phyloP scores from a whole-genome alignment of 495 filamentous ascomycete species.

The Podospora didyma region DNA sequence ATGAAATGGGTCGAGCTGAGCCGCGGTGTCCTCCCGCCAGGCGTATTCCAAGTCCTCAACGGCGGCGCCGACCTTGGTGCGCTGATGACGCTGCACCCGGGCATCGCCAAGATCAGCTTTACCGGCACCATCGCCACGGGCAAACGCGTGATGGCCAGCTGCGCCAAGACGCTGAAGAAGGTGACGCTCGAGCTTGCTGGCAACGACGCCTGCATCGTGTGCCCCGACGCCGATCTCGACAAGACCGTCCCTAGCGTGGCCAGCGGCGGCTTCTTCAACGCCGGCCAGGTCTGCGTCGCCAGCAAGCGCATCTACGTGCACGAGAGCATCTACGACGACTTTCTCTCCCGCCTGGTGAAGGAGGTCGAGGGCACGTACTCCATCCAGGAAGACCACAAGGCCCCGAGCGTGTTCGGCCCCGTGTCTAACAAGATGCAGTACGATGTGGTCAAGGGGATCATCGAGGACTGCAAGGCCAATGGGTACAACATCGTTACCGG shows the following conservation, averaged over 20 bases:
- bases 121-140: slow-evolving; percentile 64
- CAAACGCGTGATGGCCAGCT: slow-evolving; percentile 58
- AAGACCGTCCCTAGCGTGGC: slow-evolving; percentile 49
- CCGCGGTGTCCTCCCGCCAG: slow-evolving; percentile 57
- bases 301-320: slow-evolving; percentile 68
- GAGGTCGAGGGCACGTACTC: slow-evolving; percentile 48
- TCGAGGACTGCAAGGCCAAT: slow-evolving; percentile 40
- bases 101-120: slow-evolving; percentile 65
- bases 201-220: slow-evolving; percentile 65
- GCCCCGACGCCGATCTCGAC: slow-evolving; percentile 61
- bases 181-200: slow-evolving; percentile 54
- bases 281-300: slow-evolving; percentile 51
- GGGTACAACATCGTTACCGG: slow-evolving; percentile 41
- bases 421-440: slow-evolving; percentile 60
- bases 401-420: slow-evolving; percentile 47
- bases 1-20: slow-evolving; percentile 62
- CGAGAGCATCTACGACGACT: slow-evolving; percentile 60
- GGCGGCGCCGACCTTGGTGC: slow-evolving; percentile 64
- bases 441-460: slow-evolving; percentile 46
- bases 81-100: slow-evolving; percentile 51
- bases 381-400: slow-evolving; percentile 42
- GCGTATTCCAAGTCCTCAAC: slow-evolving; percentile 63
- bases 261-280: slow-evolving; percentile 55
- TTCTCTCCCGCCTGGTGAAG: slow-evolving; percentile 50
- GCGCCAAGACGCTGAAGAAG: slow-evolving; percentile 58